Conservation (phyloP, 257 asterid species). For the Perilla frutescens region DNA sequence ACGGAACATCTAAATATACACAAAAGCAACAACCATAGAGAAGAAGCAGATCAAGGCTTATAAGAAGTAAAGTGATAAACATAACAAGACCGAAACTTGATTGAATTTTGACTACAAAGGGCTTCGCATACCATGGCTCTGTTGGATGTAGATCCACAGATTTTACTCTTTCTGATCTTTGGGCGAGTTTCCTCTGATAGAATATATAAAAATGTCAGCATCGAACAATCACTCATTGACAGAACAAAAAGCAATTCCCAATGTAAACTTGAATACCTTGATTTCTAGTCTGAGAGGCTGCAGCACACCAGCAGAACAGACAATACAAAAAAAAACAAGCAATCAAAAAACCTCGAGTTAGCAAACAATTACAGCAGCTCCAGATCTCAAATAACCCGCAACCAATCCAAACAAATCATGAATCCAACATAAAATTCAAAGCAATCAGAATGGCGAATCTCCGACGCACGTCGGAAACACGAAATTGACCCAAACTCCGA, state of each 20-base stretch:
- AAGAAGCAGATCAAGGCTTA: conserved; percentile 16
- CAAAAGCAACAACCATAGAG: conserved; percentile 2
- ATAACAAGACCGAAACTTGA: conserved; percentile 5
- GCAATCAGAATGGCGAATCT: conserved; percentile 31
- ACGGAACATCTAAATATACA: conserved; percentile 12
- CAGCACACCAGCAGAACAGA: conserved; percentile 29
- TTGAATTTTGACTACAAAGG: conserved; percentile 11
- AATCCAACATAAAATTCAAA: conserved; percentile 30
- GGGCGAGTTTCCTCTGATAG: conserved; percentile 65
- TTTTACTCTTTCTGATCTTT: conserved; percentile 75
- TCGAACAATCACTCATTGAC: conserved; percentile 33
- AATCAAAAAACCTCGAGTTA: conserved; percentile 32
- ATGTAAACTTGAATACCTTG: conserved; percentile 48
- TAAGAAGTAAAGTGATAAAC: conserved; percentile 19
- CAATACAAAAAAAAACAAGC: conserved; percentile 28
- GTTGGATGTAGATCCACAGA: conserved; percentile 75
- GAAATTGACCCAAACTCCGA: conserved; percentile 19
- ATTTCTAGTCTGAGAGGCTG: conserved; percentile 67
- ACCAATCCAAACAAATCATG: conserved; percentile 37
- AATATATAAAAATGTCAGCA: conserved; percentile 37
- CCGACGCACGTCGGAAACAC: conserved; percentile 16
- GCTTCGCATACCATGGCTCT: conserved; percentile 64
- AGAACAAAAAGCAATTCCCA: conserved; percentile 7
- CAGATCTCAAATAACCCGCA: conserved; percentile 42
- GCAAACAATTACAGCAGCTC: conserved; percentile 35